These are phyloP conservation scores for Nymphaea colorata DNA, from an alignment of 164 flowering plant genomes.

Conservation along the genomic window DNA sequence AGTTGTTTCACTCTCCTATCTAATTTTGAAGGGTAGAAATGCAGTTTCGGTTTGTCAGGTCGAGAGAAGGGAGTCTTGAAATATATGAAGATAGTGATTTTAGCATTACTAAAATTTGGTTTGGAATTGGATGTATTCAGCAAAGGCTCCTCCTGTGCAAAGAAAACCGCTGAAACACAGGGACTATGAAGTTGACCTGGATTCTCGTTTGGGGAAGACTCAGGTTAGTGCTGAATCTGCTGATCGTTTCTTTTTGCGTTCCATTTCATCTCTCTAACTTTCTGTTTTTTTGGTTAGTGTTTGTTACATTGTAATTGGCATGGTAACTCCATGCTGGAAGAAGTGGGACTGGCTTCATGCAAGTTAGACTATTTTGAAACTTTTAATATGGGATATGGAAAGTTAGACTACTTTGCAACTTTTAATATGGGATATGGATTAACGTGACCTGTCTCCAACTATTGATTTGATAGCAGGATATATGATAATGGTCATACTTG, in stretches of 20 bases:
- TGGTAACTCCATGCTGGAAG: too few relatives aligned
- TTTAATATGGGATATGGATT: too few relatives aligned
- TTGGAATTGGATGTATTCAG: constrained; percentile 20
- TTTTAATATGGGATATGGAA: too few relatives aligned
- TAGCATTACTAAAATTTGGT: too few relatives aligned
- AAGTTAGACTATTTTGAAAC: too few relatives aligned
- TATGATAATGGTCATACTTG: too few relatives aligned
- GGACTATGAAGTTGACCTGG: constrained; percentile 94
- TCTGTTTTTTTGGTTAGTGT: neutral
- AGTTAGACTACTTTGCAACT: too few relatives aligned
- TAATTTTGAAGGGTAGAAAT: neutral
- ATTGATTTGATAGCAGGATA: too few relatives aligned
- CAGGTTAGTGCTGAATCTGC: constrained; percentile 39
- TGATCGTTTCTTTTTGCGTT: neutral
- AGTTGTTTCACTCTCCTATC: neutral
- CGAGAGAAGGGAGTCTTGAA: too few relatives aligned
- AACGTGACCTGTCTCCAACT: too few relatives aligned
- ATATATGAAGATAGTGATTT: too few relatives aligned
- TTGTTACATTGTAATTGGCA: neutral
- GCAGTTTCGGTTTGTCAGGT: neutral
- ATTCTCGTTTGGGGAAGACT: constrained; percentile 91
- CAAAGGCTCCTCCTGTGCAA: constrained; percentile 87
- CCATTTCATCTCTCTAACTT: neutral
- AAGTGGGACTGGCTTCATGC: too few relatives aligned
- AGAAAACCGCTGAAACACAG: constrained; percentile 94